Base-by-base conservation (phyloP, 192 early-diverging fungal genomes). In the Rhizophagus sp. region DNA sequence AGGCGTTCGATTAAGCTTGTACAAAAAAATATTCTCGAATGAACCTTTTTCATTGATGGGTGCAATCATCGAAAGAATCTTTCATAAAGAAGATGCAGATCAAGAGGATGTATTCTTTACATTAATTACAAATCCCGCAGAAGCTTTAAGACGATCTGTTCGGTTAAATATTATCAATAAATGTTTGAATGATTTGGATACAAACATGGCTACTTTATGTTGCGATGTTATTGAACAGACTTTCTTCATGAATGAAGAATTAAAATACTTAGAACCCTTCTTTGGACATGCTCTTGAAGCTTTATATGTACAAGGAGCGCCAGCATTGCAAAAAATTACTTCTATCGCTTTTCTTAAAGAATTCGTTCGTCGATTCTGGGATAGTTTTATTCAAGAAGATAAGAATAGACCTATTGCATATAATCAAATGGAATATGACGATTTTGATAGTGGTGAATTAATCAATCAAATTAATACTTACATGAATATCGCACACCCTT, bases 301-400 rank as follows among this genome's bases (percentile, higher is more conserved):
- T 27, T 34, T 81, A 34, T 19, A 12, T 75, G 12, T 10, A 13
- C 19, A 22, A 11, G 30, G 19, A n/a, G 0, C 2, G 9, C 25
- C 22, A 81, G 1, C 52, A n/a, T 76, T 81, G 19, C 80, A 81
- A 61, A 36, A 13, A 13, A 76, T 81, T 17, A 49, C 24, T n/a
- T 10, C 65, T 76, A 69, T 81, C 13, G 73, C 80, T 7, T 66
- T 68, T 1, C 25, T 81, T 22, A 81, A 81, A 76, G 61, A 81
- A 66, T 81, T 81, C 67, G 52, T 81, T 34, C 75, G 62, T 50
- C n/a, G 66, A 61, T 41, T 81, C 22, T 57, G 80, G 65, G 52
- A 75, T 11, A 30, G 24, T 19, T 33, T 34, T 17, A 15, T 50
- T 39, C 41, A 17, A 22, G 73, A 81, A n/a, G 22, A 73, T 33